phyloP scores from a whole-genome alignment of 371 early-diverging fungal species.

The Catenaria anguillulae region DNA sequence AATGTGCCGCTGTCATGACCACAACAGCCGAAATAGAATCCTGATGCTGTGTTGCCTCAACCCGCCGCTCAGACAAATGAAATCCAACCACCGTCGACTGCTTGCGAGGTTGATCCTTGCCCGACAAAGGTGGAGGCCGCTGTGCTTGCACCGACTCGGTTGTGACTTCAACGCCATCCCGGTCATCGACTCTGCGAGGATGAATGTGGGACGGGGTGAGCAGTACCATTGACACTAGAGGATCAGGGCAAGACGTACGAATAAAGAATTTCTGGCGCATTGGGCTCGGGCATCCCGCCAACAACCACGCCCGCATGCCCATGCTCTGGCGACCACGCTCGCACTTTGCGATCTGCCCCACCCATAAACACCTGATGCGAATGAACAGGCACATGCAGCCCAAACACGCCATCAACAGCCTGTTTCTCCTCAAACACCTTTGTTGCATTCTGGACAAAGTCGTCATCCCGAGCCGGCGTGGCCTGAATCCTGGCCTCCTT shows the following conservation, averaged over 20 bases:
- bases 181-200: too few relatives aligned
- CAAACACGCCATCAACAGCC: neutral
- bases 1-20: neutral
- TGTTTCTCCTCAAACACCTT: neutral
- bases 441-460: neutral
- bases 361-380: too few relatives aligned
- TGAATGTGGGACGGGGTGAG: too few relatives aligned
- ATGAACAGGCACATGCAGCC: neutral
- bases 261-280: too few relatives aligned
- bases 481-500: neutral
- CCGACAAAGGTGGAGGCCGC: neutral
- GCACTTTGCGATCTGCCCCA: too few relatives aligned
- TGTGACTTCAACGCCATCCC: neutral
- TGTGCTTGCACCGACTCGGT: neutral
- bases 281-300: too few relatives aligned
- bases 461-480: neutral
- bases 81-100: neutral
- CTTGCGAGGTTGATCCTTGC: neutral
- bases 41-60: neutral
- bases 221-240: too few relatives aligned
- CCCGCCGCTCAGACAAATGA: neutral
- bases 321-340: too few relatives aligned
- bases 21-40: neutral
- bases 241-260: too few relatives aligned
- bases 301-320: too few relatives aligned